Evolutionary conservation across 352 stramenopile species (phyloP).

Genomic region (Pythium guiyangense): DNA sequence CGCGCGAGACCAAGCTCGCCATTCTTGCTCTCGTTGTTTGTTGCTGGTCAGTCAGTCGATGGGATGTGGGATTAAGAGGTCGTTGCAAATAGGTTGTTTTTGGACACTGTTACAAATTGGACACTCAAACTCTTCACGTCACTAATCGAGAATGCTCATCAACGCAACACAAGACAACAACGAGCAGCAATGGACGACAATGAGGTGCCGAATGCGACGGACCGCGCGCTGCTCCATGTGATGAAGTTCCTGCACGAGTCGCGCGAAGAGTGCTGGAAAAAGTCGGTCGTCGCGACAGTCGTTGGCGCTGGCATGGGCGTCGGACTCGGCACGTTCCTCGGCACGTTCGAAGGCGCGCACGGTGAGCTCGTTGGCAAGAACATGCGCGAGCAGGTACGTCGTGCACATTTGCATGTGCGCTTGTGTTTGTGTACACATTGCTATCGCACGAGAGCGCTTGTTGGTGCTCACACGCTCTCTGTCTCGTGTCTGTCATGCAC

Average conservation of each 20-base stretch:
- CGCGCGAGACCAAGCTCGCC: slow-evolving; percentile 32
- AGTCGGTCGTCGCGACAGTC: slow-evolving; percentile 72
- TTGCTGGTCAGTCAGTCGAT: too few relatives aligned
- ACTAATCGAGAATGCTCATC: too few relatives aligned
- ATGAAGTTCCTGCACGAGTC: slow-evolving; percentile 80
- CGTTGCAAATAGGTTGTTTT: too few relatives aligned
- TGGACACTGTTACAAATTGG: too few relatives aligned
- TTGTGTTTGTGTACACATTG: background rate
- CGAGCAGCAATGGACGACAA: slow-evolving; percentile 11
- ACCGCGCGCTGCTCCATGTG: slow-evolving; percentile 37
- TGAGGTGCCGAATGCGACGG: slow-evolving; percentile 19
- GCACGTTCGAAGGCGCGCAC: slow-evolving; percentile 84
- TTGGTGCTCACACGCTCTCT: background rate
- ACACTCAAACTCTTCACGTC: too few relatives aligned
- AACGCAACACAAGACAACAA: background rate
- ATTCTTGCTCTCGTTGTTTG: too few relatives aligned
- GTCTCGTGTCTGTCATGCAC: background rate
- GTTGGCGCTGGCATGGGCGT: slow-evolving; percentile 74
- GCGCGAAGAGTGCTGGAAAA: slow-evolving; percentile 80
- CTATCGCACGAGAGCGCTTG: background rate
- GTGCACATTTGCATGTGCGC: background rate
- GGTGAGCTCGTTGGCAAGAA: slow-evolving; percentile 80
- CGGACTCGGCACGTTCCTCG: slow-evolving; percentile 79
- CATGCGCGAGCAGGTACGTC: slow-evolving; percentile 74
- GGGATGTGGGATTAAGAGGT: too few relatives aligned